Base-by-base conservation (phyloP, 2,329 filamentous ascomycete genomes). In the Diaporthe citrichinensis region DNA sequence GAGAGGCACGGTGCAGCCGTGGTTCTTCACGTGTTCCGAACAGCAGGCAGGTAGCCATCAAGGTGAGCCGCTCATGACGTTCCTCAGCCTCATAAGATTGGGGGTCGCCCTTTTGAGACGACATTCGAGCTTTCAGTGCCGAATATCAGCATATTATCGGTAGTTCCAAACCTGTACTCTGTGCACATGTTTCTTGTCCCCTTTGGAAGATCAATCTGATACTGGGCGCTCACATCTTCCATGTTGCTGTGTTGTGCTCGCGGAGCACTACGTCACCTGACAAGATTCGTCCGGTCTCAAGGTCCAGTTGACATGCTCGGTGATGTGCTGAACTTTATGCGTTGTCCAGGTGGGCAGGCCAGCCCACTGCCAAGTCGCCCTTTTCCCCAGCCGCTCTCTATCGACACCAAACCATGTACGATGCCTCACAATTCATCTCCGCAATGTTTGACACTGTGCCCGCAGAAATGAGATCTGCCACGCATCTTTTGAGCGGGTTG, bases 311-410 rank as follows among this genome's bases (percentile, higher is more conserved):
- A 28, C 61, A 69, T 69, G 65, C 12, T 51, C 34, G 17, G 41
- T 71, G 65, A 65, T 55, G 65, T 31, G 44, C 23, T 71, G 20
- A 53, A 51, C 41, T 49, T 61, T 28, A 74, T 74, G 55, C 55
- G 53, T 36, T 68, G 46, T 68, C 14, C 62, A 68, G 44, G 65
- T 68, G 65, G 65, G 49, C 65, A 41, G 49, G 65, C 65, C 49
- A 55, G 34, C 34, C 65, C 49, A 68, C 3, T 23, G 36, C 36
- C 36, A 12, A 17, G 8, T 17, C 34, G 31, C 46, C 34, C 8
- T 31, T 23, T 12, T 20, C n/a, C 36, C 49, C 65, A 69, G 49
- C 46, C 49, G 39, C 65, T 10, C 65, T 25, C 34, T 28, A 28
- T n/a, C 23, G 20, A 25, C 8, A 53, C n/a, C n/a, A 31, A 55